These are phyloP conservation scores for Bretschneidera sinensis DNA, from an alignment of 345 rosid genomes.

Conservation along the genomic window DNA sequence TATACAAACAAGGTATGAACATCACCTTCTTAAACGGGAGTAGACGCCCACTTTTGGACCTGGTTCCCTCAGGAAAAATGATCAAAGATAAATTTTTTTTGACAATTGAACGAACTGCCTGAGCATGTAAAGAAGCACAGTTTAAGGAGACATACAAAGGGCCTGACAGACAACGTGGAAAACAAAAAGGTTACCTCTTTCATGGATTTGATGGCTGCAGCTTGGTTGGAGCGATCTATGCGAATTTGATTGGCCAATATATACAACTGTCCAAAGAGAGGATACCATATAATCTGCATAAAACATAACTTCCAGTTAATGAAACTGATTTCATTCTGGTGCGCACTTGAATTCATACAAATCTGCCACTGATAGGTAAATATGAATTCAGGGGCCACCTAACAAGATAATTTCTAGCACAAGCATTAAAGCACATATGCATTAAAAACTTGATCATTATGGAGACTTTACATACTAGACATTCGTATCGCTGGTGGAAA, in stretches of 20 bases:
- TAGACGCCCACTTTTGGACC: conserved; percentile 46
- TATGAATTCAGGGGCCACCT: too few species aligned
- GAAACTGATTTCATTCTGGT: not conserved
- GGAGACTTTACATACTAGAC: too few species aligned
- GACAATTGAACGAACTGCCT: conserved; percentile 32
- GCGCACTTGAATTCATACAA: not conserved
- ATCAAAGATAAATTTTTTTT: conserved; percentile 39
- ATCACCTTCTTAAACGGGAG: conserved; percentile 54
- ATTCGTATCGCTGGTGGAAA: not conserved
- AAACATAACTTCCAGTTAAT: not conserved
- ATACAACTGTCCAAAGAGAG: conserved; percentile 52
- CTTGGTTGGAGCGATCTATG: conserved; percentile 49
- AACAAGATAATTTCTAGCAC: too few species aligned
- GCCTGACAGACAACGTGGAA: not conserved
- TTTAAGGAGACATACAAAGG: not conserved
- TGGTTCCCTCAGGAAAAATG: conserved; percentile 59
- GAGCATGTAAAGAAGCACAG: conserved; percentile 8
- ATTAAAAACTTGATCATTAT: too few species aligned
- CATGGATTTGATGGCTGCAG: conserved; percentile 45
- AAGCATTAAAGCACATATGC: too few species aligned
- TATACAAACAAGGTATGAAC: not conserved
- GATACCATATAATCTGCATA: conserved; percentile 50
- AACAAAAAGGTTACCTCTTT: conserved; percentile 28
- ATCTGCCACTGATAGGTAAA: too few species aligned
- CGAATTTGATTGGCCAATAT: conserved; percentile 46